These are phyloP conservation scores for Phytophthora boehmeriae DNA, from an alignment of 352 stramenopile species.

Conservation along the genomic window DNA sequence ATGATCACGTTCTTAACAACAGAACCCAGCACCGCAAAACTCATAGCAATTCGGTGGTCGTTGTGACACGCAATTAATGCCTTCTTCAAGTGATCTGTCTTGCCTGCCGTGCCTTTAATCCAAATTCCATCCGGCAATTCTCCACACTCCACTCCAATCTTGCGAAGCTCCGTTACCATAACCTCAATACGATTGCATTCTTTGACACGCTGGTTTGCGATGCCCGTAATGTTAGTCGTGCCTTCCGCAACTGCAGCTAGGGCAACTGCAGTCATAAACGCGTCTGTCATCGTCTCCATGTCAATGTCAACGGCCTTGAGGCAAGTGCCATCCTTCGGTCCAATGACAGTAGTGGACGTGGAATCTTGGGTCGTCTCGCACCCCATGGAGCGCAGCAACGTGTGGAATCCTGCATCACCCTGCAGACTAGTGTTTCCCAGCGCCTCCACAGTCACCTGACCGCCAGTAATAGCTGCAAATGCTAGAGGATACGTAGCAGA, in stretches of 20 bases:
- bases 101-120: conserved; percentile 68
- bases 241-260: conserved; percentile 95
- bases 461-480: conserved; percentile 96
- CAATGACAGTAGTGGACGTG: conserved; percentile 70
- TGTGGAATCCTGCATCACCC: conserved; percentile 96
- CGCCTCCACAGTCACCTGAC: conserved; percentile 93
- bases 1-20: conserved; percentile 94
- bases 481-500: conserved; percentile 97
- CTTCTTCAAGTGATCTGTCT: conserved; percentile 56
- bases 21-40: conserved; percentile 94
- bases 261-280: conserved; percentile 97
- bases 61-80: conserved; percentile 92
- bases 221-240: conserved; percentile 96
- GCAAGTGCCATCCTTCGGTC: conserved; percentile 74
- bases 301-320: conserved; percentile 94
- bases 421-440: conserved; percentile 94
- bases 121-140: conserved; percentile 81
- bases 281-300: conserved; percentile 98
- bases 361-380: conserved; percentile 70
- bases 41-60: conserved; percentile 99
- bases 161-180: conserved; percentile 96
- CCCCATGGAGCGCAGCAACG: conserved; percentile 76
- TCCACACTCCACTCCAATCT: conserved; percentile 90
- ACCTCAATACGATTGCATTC: conserved; percentile 98
- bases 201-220: conserved; percentile 98